Evolutionary conservation across 2,329 filamentous ascomycete species (phyloP), one percentile per base, ranked within the genome.

Genomic region (Nigrospora sphaerica): DNA sequence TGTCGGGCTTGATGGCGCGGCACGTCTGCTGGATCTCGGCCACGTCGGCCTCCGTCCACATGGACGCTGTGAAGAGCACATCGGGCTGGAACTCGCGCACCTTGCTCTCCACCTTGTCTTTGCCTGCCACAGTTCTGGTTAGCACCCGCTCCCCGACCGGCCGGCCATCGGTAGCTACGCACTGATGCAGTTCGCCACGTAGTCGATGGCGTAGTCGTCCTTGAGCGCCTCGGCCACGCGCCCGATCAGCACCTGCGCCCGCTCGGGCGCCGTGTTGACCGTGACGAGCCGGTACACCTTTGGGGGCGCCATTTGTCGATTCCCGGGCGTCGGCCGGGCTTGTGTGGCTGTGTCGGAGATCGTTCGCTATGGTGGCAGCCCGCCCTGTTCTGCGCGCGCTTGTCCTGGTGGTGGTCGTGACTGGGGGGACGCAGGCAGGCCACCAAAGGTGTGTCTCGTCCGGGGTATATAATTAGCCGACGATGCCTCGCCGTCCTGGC

Each of bases 141-240:
- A n/a, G n/a, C n/a, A n/a, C n/a, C n/a, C n/a, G n/a, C n/a, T n/a
- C n/a, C n/a, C n/a, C n/a, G n/a, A n/a, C n/a, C n/a, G n/a, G 40
- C 12, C 9, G 6, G 16, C 35, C n/a, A n/a, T 16, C 9, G 13
- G 14, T 18, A 18, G 43, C 14, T 28, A 33, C 72, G 54, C 62
- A 84, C 81, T 76, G 37, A 78, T 73, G 55, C 74, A 78, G 59
- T 87, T 86, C 33, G 70, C 80, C 19, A 76, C 71, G 58, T 86
- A 72, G 31, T 43, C 28, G 17, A 43, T 43, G 31, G 32, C 12
- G 32, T 34, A 43, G 3, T n/a, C 12, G 17, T 43, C 41, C 41
- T 43, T 34, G 14, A 43, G 41, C 7, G 32, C 41, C 32, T 34
- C 41, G 32, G 32, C n/a, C n/a, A n/a, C n/a, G n/a, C n/a, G n/a